Percentiles rank a stretch among this genome's conserved stretches.
phyloP scores from a whole-genome alignment of 2,329 filamentous ascomycete genomes.

The Colletotrichum tabaci region DNA sequence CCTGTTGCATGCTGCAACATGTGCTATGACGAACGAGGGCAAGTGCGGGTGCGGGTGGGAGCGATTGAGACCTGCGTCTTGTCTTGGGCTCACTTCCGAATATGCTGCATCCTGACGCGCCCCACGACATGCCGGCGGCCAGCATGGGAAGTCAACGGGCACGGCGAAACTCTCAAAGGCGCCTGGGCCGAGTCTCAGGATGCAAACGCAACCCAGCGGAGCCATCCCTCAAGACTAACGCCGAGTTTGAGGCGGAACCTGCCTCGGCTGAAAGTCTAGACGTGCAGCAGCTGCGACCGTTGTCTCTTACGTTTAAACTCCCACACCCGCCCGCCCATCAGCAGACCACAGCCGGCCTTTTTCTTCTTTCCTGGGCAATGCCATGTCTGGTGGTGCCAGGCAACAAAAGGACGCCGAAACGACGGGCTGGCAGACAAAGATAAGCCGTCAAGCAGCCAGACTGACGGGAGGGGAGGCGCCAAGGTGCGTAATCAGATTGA shows the following conservation, averaged over 20 bases:
- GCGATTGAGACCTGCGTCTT: conserved; percentile 20
- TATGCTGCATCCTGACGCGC: not conserved
- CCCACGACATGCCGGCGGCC: conserved; percentile 2
- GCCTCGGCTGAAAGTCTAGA: conserved; percentile 34
- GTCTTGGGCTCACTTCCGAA: not conserved
- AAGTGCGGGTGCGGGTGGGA: conserved; percentile 7
- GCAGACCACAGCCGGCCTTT: conserved; percentile 18
- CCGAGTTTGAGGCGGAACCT: conserved; percentile 29
- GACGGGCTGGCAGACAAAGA: conserved; percentile 12
- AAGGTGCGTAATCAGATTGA: conserved; percentile 26
- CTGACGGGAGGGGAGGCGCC: conserved; percentile 12
- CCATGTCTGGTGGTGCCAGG: not conserved
- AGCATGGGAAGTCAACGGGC: conserved; percentile 7
- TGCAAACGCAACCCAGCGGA: conserved; percentile 28
- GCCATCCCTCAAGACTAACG: conserved; percentile 15
- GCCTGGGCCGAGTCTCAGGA: conserved; percentile 18
- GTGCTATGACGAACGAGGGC: conserved; percentile 17
- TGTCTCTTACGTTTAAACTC: conserved; percentile 1
- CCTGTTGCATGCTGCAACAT: conserved; percentile 11
- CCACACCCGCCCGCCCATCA: conserved; percentile 17
- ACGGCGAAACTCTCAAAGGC: conserved; percentile 15
- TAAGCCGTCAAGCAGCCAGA: conserved; percentile 1
- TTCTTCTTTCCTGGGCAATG: conserved; percentile 3
- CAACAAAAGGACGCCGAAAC: conserved; percentile 16
- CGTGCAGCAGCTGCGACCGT: conserved; percentile 27